These are phyloP conservation scores for Leucosporidium yakuticum DNA, from an alignment of 768 basidiomycete genomes.

Conservation along the genomic window DNA sequence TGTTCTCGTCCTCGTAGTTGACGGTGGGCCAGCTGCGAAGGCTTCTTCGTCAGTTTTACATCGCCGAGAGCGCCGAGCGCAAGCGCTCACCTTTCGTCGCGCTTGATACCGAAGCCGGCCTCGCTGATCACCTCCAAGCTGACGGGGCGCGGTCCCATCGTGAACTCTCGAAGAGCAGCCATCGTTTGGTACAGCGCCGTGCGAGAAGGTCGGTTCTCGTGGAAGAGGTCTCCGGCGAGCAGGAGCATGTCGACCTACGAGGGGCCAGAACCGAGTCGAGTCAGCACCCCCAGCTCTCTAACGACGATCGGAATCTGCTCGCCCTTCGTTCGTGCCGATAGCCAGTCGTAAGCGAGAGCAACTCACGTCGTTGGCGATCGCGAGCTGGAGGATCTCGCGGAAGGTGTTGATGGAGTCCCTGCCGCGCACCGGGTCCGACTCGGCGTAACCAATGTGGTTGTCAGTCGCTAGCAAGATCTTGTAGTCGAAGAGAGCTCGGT, in stretches of 20 bases:
- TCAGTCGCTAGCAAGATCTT: constrained; percentile 37
- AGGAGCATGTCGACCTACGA: constrained; percentile 87
- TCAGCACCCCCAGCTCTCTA: not conserved
- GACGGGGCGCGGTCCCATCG: constrained; percentile 80
- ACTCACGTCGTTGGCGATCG: constrained; percentile 76
- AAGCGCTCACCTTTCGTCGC: constrained; percentile 64
- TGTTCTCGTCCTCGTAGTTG: constrained; percentile 94
- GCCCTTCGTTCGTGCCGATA: not conserved
- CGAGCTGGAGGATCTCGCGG: constrained; percentile 83
- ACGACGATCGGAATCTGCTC: not conserved
- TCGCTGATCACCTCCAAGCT: constrained; percentile 86
- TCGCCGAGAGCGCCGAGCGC: not conserved
- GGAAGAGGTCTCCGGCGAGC: constrained; percentile 91
- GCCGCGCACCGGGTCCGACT: constrained; percentile 87
- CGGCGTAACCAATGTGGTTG: constrained; percentile 68
- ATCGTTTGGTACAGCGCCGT: constrained; percentile 84
- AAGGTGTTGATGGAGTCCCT: constrained; percentile 95
- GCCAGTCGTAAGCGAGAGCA: not conserved
- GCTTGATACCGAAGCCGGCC: constrained; percentile 80
- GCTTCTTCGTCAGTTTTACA: not conserved
- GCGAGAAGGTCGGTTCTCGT: constrained; percentile 91
- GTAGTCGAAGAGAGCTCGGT: not conserved
- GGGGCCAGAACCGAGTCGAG: not conserved
- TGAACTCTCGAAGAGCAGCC: constrained; percentile 82
- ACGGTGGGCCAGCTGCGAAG: constrained; percentile 77